Conservation (phyloP, 257 asterid species). For the Petunia axillaris region DNA sequence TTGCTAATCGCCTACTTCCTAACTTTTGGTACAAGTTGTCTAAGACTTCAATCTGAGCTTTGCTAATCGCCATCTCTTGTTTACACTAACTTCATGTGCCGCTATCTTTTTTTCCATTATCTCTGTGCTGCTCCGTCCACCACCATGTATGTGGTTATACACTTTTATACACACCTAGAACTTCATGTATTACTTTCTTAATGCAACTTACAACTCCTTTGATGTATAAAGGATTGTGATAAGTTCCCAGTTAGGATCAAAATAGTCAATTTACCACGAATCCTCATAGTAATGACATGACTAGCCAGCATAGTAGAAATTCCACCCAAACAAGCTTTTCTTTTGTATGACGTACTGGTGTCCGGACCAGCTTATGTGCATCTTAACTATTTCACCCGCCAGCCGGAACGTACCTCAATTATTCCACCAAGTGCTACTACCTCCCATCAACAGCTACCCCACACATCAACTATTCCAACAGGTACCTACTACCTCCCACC, state of each 20-base stretch:
- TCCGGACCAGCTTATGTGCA: too few species aligned
- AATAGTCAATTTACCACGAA: neutral
- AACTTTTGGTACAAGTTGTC: neutral
- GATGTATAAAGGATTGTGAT: neutral
- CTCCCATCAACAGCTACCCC: too few species aligned
- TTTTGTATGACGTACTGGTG: too few species aligned
- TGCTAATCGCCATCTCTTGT: neutral
- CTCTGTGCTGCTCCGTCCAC: neutral
- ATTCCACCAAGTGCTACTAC: too few species aligned
- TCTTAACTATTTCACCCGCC: too few species aligned
- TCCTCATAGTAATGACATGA: neutral
- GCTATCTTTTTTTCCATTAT: neutral
- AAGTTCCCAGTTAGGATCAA: neutral
- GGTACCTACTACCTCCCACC: too few species aligned
- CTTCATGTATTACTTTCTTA: conserved; percentile 8
- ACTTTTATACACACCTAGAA: neutral
- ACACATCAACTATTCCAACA: too few species aligned
- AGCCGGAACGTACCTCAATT: too few species aligned
- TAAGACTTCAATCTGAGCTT: neutral
- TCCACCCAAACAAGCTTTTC: neutral
- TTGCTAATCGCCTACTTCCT: too few species aligned
- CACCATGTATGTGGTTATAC: neutral
- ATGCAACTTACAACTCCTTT: neutral
- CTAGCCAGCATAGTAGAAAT: neutral
- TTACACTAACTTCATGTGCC: neutral